These are phyloP conservation scores for Coemansia sp. DNA, from an alignment of 192 early-diverging fungal genomes.

Conservation along the genomic window DNA sequence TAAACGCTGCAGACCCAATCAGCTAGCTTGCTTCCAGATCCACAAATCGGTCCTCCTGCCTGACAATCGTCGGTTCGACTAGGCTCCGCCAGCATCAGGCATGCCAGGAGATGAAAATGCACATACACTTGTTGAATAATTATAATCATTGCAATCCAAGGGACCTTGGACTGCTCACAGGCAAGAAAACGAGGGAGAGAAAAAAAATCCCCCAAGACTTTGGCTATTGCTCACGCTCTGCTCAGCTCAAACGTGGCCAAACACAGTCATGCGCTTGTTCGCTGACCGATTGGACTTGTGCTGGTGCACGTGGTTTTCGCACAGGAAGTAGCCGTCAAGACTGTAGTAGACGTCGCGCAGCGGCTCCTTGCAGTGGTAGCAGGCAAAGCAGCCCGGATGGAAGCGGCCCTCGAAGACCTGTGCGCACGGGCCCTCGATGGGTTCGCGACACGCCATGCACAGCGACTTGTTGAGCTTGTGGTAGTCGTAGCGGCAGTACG, in stretches of 20 bases:
- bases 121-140: background rate
- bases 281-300: slow-evolving; percentile 27
- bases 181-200: too few species aligned
- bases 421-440: slow-evolving; percentile 91
- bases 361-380: slow-evolving; percentile 50
- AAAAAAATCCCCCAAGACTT: too few species aligned
- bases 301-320: slow-evolving; percentile 48
- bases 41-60: too few species aligned
- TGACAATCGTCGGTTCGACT: too few species aligned
- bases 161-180: too few species aligned
- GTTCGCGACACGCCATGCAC: slow-evolving; percentile 73
- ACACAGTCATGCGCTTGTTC: slow-evolving; percentile 47
- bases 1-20: too few species aligned
- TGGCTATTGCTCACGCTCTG: too few species aligned
- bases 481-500: slow-evolving; percentile 85
- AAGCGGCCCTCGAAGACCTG: slow-evolving; percentile 83
- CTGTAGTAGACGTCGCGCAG: slow-evolving; percentile 57
- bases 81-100: too few species aligned
- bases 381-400: slow-evolving; percentile 87
- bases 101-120: background rate
- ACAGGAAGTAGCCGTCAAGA: slow-evolving; percentile 45
- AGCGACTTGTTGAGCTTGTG: slow-evolving; percentile 85
- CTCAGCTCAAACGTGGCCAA: slow-evolving; percentile 27
- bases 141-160: too few species aligned
- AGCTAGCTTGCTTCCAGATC: too few species aligned